These are phyloP conservation scores for Amylostereum areolatum DNA, from an alignment of 1,284 basidiomycete genomes.

Conservation along the genomic window DNA sequence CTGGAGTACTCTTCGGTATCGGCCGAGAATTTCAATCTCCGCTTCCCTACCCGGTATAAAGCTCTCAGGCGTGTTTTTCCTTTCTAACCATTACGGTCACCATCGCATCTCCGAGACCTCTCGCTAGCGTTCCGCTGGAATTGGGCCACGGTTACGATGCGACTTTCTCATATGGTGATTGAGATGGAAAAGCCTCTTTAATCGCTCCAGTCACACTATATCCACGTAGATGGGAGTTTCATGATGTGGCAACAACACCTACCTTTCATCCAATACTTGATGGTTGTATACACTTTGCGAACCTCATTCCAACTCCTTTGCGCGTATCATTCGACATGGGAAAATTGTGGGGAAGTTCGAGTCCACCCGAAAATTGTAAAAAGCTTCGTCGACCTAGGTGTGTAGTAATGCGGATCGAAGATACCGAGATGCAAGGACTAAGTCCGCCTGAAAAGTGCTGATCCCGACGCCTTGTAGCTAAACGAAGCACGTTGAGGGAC, in stretches of 20 bases:
- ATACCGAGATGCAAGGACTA: too few species aligned
- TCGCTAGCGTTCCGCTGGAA: slow-evolving; percentile 9
- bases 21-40: slow-evolving; percentile 9
- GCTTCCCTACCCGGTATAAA: not conserved
- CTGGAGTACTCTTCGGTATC: slow-evolving; percentile 1
- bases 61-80: not conserved
- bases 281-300: too few species aligned
- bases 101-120: slow-evolving; percentile 2
- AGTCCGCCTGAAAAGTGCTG: too few species aligned
- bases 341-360: too few species aligned
- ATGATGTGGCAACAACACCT: slow-evolving; percentile 15
- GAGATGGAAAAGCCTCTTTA: slow-evolving; percentile 14
- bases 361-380: too few species aligned
- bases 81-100: slow-evolving; percentile 6
- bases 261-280: too few species aligned
- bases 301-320: too few species aligned
- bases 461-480: not conserved
- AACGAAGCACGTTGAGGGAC: slow-evolving; percentile 3
- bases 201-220: slow-evolving; percentile 15
- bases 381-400: too few species aligned
- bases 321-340: too few species aligned
- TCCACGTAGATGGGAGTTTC: slow-evolving; percentile 18
- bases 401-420: too few species aligned
- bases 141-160: slow-evolving; percentile 2
- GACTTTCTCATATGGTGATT: slow-evolving; percentile 4